phyloP scores from a whole-genome alignment of 768 basidiomycete genomes.

The Tylopilus sp. region DNA sequence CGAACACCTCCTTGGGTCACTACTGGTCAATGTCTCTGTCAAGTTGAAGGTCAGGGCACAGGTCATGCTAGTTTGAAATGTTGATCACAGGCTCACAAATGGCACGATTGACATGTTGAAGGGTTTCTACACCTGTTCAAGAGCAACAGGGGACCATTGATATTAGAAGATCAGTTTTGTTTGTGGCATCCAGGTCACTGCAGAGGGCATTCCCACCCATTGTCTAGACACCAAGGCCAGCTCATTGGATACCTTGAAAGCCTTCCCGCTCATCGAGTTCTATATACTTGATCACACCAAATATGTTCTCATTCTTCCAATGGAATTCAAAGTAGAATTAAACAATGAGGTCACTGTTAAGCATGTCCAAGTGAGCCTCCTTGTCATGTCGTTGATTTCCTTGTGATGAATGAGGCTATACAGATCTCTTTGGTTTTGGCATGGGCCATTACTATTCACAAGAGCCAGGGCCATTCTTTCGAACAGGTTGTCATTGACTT shows the following conservation, averaged over 20 bases:
- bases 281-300: not conserved
- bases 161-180: not conserved
- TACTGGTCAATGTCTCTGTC: not conserved
- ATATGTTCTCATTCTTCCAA: not conserved
- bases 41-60: not conserved
- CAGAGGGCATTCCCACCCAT: not conserved
- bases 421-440: not conserved
- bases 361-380: not conserved
- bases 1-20: not conserved
- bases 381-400: too few relatives aligned
- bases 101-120: not conserved
- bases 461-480: conserved; percentile 5
- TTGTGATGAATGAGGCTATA: too few relatives aligned
- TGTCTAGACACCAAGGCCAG: not conserved
- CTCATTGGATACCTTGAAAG: not conserved
- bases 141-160: not conserved
- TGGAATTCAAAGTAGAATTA: not conserved
- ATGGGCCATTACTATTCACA: conserved; percentile 2
- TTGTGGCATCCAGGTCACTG: not conserved
- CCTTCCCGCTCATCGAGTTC: not conserved
- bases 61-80: not conserved
- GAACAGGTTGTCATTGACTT: not conserved
- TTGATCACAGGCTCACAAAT: not conserved
- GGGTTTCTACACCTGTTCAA: not conserved
- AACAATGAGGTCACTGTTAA: not conserved